Evolutionary conservation across 495 filamentous ascomycete species (phyloP).

Genomic region (Penicillium taxi): DNA sequence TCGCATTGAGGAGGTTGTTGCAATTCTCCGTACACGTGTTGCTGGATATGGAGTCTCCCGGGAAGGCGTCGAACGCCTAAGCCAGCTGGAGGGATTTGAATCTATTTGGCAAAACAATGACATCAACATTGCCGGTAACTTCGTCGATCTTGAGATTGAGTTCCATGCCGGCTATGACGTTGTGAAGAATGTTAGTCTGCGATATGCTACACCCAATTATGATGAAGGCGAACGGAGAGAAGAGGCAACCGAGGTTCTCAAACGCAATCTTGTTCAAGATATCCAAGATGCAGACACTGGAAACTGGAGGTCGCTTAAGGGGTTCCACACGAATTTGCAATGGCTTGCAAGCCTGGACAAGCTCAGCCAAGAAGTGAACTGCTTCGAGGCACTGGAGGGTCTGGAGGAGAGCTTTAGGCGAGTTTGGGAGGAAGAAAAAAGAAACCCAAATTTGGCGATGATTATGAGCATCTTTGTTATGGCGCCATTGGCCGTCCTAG

Average conservation of each 20-base stretch:
- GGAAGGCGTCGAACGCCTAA: conserved; percentile 71
- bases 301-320: conserved; percentile 51
- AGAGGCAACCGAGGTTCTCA: conserved; percentile 44
- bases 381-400: conserved; percentile 81
- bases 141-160: conserved; percentile 45
- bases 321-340: conserved; percentile 74
- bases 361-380: conserved; percentile 73
- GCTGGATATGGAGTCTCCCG: conserved; percentile 57
- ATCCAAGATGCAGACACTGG: conserved; percentile 31
- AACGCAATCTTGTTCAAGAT: conserved; percentile 39
- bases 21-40: conserved; percentile 34
- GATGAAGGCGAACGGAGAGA: conserved; percentile 35
- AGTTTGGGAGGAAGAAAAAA: conserved; percentile 44
- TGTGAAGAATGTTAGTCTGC: conserved; percentile 39
- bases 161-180: conserved; percentile 38
- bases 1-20: conserved; percentile 42
- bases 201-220: conserved; percentile 38
- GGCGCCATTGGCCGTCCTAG: conserved; percentile 62
- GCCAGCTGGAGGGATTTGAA: conserved; percentile 65
- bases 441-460: conserved; percentile 33
- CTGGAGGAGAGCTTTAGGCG: conserved; percentile 64
- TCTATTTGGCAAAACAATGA: conserved; percentile 61
- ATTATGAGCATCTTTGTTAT: conserved; percentile 42
- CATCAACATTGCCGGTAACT: conserved; percentile 64
- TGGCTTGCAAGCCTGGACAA: conserved; percentile 70